A percentile compares a stretch with the other conserved stretches of the same genome.
phyloP scores from a whole-genome alignment of 106 monocot genomes.

The Apostasia ramifera region DNA sequence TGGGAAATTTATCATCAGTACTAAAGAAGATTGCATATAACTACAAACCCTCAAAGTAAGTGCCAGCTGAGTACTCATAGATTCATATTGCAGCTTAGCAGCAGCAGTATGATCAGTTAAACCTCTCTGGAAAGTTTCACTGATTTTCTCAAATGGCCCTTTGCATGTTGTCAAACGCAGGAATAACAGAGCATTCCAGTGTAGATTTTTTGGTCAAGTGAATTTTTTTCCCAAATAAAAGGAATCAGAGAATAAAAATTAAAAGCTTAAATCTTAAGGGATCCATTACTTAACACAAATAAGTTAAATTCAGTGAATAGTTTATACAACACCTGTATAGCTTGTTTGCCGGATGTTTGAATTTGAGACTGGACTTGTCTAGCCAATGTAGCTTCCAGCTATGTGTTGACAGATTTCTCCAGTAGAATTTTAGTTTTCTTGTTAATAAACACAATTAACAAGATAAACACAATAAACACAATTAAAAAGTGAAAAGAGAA shows the following conservation, averaged over 20 bases:
- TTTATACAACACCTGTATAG: constrained; percentile 67
- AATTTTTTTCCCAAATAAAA: background rate
- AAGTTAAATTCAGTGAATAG: too few relatives aligned
- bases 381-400: constrained; percentile 75
- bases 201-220: constrained; percentile 47
- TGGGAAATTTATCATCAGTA: background rate
- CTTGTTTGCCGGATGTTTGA: constrained; percentile 85
- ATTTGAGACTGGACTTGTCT: constrained; percentile 90
- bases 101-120: constrained; percentile 69
- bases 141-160: constrained; percentile 84
- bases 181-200: constrained; percentile 69
- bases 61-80: constrained; percentile 59
- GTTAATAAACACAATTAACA: too few relatives aligned
- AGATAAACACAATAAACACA: too few relatives aligned
- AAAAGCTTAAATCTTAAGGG: too few relatives aligned
- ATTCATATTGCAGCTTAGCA: constrained; percentile 66
- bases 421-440: too few relatives aligned
- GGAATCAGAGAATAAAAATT: background rate
- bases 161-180: constrained; percentile 91
- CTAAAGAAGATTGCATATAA: background rate
- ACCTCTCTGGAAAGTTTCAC: constrained; percentile 78
- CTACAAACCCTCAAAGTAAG: constrained; percentile 71
- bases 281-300: too few relatives aligned
- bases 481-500: too few relatives aligned
- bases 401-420: constrained; percentile 75